Evolutionary conservation across 2,329 filamentous ascomycete genomes (phyloP).

Genomic region (Botryotinia calthae): DNA sequence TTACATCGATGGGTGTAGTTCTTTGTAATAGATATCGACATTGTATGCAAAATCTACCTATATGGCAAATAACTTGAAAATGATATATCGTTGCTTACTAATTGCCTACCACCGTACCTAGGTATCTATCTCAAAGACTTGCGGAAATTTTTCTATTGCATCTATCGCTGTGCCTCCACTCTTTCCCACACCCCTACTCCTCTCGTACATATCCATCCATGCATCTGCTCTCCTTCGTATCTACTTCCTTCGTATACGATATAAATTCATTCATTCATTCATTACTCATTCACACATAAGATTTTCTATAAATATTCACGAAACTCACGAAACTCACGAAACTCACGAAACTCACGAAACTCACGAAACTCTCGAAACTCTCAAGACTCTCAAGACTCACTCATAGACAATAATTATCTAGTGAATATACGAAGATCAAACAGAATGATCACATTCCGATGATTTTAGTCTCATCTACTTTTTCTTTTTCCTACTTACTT

Average conservation of each 20-base stretch:
- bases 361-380: not conserved
- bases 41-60: not conserved
- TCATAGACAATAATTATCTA: not conserved
- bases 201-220: not conserved
- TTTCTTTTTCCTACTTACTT: not conserved
- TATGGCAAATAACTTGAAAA: not conserved
- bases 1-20: not conserved
- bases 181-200: not conserved
- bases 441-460: not conserved
- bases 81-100: not conserved
- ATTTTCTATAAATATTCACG: not conserved
- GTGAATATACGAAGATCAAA: not conserved
- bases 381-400: too few relatives aligned
- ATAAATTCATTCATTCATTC: not conserved
- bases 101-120: not conserved
- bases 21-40: not conserved
- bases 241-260: not conserved
- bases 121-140: not conserved
- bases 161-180: not conserved
- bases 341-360: not conserved
- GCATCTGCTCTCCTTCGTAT: not conserved
- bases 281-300: not conserved
- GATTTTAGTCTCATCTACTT: not conserved
- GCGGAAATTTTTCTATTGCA: constrained; percentile 4
- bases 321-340: not conserved